Conservation (phyloP, 2,329 filamentous ascomycete genomes). For the Hawksworthiomyces lignivorus region DNA sequence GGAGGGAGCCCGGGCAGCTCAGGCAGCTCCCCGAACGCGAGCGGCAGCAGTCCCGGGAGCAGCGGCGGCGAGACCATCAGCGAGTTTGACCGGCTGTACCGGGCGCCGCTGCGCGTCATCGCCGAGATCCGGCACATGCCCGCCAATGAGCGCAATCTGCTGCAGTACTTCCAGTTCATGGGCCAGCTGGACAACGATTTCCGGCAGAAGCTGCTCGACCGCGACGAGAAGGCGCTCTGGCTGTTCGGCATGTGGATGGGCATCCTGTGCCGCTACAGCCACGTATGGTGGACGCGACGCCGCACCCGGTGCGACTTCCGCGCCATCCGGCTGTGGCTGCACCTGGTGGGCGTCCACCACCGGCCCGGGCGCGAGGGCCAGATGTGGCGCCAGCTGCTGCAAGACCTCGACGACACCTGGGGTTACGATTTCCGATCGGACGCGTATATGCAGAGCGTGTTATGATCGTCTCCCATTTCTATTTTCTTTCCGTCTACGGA, state of each 20-base stretch:
- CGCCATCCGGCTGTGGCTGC: slow-evolving; percentile 18
- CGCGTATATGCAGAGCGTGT: slow-evolving; percentile 1
- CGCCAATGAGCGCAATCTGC: slow-evolving; percentile 10
- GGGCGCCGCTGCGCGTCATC: slow-evolving; percentile 14
- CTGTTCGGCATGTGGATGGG: slow-evolving; percentile 21
- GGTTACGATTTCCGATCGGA: slow-evolving; percentile 13
- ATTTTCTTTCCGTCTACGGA: too few relatives aligned
- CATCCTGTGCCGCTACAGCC: slow-evolving; percentile 16
- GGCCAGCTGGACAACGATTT: slow-evolving; percentile 15
- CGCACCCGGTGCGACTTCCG: slow-evolving; percentile 18
- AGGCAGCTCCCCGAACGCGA: background rate
- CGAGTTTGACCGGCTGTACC: slow-evolving; percentile 14
- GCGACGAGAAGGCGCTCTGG: slow-evolving; percentile 19
- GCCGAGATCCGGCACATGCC: slow-evolving; percentile 13
- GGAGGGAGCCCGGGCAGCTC: background rate
- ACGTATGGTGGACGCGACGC: slow-evolving; percentile 17
- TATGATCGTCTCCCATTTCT: too few relatives aligned
- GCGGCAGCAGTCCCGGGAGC: background rate
- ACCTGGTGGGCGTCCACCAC: slow-evolving; percentile 10
- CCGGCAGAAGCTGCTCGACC: slow-evolving; percentile 11
- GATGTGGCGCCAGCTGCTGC: slow-evolving; percentile 15
- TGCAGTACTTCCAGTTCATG: slow-evolving; percentile 17
- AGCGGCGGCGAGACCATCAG: background rate
- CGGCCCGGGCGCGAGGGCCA: slow-evolving; percentile 13
- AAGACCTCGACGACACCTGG: slow-evolving; percentile 16